A percentile compares a stretch with the other conserved stretches of the same genome.
These are phyloP conservation scores for Talaromyces sp. DNA, from an alignment of 2,329 filamentous ascomycete genomes.

Conservation along the genomic window DNA sequence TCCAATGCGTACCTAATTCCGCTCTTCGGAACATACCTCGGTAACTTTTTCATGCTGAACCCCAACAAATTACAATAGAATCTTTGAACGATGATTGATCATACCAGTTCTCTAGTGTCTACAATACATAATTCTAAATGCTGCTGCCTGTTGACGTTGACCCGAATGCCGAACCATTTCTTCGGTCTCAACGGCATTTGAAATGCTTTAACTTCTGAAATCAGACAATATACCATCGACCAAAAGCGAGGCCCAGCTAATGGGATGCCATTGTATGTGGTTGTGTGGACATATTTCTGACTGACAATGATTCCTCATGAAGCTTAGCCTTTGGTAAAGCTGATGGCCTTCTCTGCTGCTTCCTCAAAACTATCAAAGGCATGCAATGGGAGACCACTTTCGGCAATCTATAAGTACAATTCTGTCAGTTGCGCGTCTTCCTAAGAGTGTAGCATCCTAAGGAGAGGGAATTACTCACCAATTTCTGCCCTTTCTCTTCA, in stretches of 20 bases:
- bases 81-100: background rate
- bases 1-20: background rate
- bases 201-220: background rate
- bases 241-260: too few species aligned
- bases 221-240: too few species aligned
- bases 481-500: constrained; percentile 62
- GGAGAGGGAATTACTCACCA: constrained; percentile 41
- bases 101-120: background rate
- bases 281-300: too few species aligned
- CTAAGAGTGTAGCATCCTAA: background rate
- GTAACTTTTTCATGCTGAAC: background rate
- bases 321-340: constrained; percentile 40
- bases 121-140: background rate
- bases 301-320: too few species aligned
- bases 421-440: constrained; percentile 13
- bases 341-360: constrained; percentile 62
- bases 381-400: constrained; percentile 62
- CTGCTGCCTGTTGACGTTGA: background rate
- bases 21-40: background rate
- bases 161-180: background rate
- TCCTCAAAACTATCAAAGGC: constrained; percentile 72
- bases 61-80: background rate
- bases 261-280: too few species aligned
- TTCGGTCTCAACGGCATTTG: background rate
- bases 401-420: constrained; percentile 46